Evolutionary conservation across 768 basidiomycete genomes (phyloP).

Genomic region (Aureoboletus auriporus): DNA sequence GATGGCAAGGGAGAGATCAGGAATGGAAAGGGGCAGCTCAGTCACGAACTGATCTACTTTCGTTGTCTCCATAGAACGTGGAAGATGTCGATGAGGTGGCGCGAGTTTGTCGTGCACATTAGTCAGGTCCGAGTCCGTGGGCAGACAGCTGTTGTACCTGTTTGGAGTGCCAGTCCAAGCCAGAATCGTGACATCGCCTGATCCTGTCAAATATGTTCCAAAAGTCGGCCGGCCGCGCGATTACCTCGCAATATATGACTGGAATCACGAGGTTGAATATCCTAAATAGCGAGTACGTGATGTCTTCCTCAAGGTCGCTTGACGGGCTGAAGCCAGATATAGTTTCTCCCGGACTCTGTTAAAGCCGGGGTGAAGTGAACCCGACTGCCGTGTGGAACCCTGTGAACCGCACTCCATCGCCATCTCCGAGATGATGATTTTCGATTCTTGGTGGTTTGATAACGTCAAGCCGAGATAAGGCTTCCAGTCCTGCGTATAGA

Average conservation of each 20-base stretch:
- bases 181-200: slow-evolving; percentile 6
- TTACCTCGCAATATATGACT: no score
- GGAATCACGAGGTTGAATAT: no score
- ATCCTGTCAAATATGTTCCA: no score
- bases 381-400: not conserved
- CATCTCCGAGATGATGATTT: not conserved
- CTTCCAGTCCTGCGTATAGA: slow-evolving; percentile 12
- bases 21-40: no score
- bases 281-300: not conserved
- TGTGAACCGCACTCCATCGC: not conserved
- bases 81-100: no score
- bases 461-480: not conserved
- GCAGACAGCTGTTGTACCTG: slow-evolving; percentile 6
- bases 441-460: not conserved
- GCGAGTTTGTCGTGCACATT: no score
- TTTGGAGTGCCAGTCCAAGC: slow-evolving; percentile 14
- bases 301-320: slow-evolving; percentile 8
- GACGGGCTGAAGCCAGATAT: slow-evolving; percentile 7
- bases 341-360: slow-evolving; percentile 15
- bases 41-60: no score
- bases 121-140: not conserved
- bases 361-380: not conserved
- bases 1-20: not conserved
- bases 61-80: no score
- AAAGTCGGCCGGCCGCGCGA: no score